Conservation (phyloP, 768 basidiomycete species). For the Mrakia blollopis region DNA sequence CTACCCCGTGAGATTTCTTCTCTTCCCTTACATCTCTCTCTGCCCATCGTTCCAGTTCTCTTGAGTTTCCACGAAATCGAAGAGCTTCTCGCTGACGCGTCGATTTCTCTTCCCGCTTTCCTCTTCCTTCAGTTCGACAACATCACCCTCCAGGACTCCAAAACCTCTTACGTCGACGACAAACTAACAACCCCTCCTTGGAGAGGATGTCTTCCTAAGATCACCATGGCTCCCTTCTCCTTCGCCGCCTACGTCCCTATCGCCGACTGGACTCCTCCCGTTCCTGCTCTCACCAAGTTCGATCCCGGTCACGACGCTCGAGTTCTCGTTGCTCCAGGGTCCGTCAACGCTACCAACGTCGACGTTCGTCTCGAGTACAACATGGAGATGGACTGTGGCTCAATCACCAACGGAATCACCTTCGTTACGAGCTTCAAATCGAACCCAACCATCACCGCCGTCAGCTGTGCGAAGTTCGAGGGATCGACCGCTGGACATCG, state of each 20-base stretch:
- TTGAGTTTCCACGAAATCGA: neutral
- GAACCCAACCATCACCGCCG: constrained; percentile 53
- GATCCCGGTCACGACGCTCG: constrained; percentile 81
- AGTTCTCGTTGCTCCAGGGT: constrained; percentile 50
- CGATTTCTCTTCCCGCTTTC: neutral
- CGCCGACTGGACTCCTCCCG: constrained; percentile 62
- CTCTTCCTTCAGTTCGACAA: constrained; percentile 56
- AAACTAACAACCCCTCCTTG: constrained; percentile 58
- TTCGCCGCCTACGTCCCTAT: constrained; percentile 76
- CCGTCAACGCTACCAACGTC: constrained; percentile 56
- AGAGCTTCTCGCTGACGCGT: too few relatives aligned
- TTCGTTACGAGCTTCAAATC: constrained; percentile 55
- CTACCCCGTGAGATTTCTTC: constrained; percentile 50
- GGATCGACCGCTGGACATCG: constrained; percentile 47
- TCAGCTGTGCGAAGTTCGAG: constrained; percentile 52
- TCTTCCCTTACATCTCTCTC: neutral
- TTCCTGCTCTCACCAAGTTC: constrained; percentile 72
- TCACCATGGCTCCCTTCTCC: constrained; percentile 68
- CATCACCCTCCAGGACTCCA: constrained; percentile 64
- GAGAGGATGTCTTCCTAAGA: constrained; percentile 63
- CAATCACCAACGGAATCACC: constrained; percentile 59
- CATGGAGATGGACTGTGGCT: constrained; percentile 64
- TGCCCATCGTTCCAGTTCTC: neutral
- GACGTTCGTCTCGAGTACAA: constrained; percentile 76
- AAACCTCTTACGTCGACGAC: constrained; percentile 59